Conservation (phyloP, 208 protist genomes). For the Acanthamoeba lenticulata region DNA sequence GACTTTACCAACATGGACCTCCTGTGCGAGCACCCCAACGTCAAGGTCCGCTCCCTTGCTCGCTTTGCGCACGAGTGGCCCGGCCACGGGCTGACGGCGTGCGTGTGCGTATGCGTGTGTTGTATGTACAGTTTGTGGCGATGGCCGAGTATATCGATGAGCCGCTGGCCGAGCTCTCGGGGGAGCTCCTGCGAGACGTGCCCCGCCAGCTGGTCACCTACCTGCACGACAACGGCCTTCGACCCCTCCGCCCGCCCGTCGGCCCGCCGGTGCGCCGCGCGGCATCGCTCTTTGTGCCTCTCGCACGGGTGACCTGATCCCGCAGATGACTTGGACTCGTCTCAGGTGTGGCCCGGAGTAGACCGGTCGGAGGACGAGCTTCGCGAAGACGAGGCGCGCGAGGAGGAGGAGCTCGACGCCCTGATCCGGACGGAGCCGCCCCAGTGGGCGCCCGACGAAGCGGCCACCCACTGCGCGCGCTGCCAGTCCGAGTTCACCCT, state of each 20-base stretch:
- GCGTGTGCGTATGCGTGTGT: background rate
- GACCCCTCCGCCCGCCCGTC: background rate
- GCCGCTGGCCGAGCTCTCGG: background rate
- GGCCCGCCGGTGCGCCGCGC: too few species aligned
- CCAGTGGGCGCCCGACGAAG: background rate
- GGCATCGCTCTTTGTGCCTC: too few species aligned
- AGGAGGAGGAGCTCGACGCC: background rate
- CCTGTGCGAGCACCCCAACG: constrained; percentile 42
- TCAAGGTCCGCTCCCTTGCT: too few species aligned
- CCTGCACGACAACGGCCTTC: background rate
- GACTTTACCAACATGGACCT: constrained; percentile 72
- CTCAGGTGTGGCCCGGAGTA: background rate
- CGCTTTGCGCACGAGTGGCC: too few species aligned
- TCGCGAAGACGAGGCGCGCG: background rate
- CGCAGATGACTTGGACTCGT: background rate
- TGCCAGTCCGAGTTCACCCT: constrained; percentile 19
- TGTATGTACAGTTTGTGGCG: background rate
- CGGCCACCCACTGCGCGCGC: background rate
- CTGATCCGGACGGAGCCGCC: background rate
- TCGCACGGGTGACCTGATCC: background rate
- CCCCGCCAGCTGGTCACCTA: background rate
- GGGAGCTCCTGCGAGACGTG: background rate
- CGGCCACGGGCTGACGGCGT: too few species aligned
- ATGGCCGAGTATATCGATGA: background rate
- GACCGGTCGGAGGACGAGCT: background rate